phyloP scores from a whole-genome alignment of 148 eudicot species.

The Suaeda aralocaspica region DNA sequence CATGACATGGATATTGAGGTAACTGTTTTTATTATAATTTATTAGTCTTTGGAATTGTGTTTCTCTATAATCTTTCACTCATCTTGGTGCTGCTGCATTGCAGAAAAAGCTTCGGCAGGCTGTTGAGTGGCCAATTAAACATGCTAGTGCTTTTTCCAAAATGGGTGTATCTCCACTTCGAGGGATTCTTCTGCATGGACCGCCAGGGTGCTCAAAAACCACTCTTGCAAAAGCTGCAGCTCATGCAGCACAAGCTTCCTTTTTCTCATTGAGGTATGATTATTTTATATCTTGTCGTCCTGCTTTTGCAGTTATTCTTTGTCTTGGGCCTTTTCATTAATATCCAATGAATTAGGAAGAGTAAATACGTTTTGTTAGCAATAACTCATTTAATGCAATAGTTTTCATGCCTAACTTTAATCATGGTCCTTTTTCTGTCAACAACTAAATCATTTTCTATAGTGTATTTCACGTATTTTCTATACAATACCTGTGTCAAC shows the following conservation, averaged over 20 bases:
- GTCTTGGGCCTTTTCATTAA: neutral
- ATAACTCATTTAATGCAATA: neutral
- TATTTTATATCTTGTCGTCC: neutral
- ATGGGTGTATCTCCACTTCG: slow-evolving; percentile 72
- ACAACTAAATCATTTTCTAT: neutral
- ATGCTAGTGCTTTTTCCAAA: slow-evolving; percentile 66
- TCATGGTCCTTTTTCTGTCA: neutral
- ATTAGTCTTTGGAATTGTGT: neutral
- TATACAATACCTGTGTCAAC: neutral
- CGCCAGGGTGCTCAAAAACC: slow-evolving; percentile 99
- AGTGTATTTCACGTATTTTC: neutral
- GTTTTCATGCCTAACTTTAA: neutral
- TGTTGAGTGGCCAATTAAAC: slow-evolving; percentile 98
- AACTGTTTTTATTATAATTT: neutral
- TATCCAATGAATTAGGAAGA: neutral
- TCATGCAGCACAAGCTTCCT: slow-evolving; percentile 90
- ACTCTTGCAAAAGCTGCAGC: slow-evolving; percentile 98
- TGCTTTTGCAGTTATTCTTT: neutral
- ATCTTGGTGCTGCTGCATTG: slow-evolving; percentile 19
- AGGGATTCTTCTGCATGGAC: slow-evolving; percentile 96
- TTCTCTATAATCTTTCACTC: slow-evolving; percentile 12
- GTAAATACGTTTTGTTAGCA: neutral
- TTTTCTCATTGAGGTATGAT: slow-evolving; percentile 81
- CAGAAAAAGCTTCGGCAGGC: slow-evolving; percentile 98
- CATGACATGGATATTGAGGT: neutral